Percentiles rank a stretch among this genome's conserved stretches.
Conservation (phyloP, 257 asterid genomes). For the Rubia yunnanensis region DNA sequence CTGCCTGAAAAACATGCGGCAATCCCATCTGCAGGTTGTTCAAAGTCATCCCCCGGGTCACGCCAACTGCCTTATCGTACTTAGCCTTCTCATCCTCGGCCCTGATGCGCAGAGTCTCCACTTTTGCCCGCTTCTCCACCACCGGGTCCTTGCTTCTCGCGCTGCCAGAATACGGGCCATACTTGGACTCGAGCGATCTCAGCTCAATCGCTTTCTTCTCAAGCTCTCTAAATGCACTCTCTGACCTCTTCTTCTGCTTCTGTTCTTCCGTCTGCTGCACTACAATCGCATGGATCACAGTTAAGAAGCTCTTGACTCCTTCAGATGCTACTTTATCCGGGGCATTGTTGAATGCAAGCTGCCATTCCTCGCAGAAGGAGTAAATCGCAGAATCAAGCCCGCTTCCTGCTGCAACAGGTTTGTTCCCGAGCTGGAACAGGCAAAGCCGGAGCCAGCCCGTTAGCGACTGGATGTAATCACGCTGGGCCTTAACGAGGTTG, state of each 20-base stretch:
- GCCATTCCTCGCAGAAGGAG: conserved; percentile 96
- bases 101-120: conserved; percentile 43
- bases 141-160: conserved; percentile 48
- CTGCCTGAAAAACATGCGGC: conserved; percentile 90
- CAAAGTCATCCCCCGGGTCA: conserved; percentile 78
- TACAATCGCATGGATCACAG: conserved; percentile 69
- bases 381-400: conserved; percentile 60
- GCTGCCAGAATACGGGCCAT: conserved; percentile 37
- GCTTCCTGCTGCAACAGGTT: conserved; percentile 38
- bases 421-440: conserved; percentile 64
- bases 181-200: conserved; percentile 57
- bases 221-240: conserved; percentile 62
- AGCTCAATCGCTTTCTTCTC: conserved; percentile 73
- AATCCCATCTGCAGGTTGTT: conserved; percentile 84
- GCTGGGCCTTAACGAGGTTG: conserved; percentile 76
- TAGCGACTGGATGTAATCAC: conserved; percentile 71
- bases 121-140: conserved; percentile 58
- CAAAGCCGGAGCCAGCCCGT: conserved; percentile 96
- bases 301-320: conserved; percentile 72
- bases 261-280: conserved; percentile 81
- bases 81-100: conserved; percentile 88
- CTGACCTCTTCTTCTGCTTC: conserved; percentile 70
- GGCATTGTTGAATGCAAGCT: conserved; percentile 64
- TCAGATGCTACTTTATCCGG: conserved; percentile 95
- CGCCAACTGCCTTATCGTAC: conserved; percentile 65